These are phyloP conservation scores for Vigna mungo DNA, from an alignment of 306 rosid genomes.

Conservation along the genomic window DNA sequence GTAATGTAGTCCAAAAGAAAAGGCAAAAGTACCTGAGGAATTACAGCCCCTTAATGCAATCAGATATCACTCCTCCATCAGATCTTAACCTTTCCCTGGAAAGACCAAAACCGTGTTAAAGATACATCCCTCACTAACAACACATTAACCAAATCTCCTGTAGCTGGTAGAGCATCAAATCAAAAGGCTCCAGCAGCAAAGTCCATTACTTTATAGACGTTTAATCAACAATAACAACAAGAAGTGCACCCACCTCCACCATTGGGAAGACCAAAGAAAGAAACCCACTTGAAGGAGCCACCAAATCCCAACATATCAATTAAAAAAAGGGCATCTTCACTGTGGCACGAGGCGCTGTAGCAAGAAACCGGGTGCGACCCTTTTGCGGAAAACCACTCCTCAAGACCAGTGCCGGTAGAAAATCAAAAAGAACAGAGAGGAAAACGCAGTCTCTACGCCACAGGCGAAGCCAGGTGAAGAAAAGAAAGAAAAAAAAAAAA, in stretches of 20 bases:
- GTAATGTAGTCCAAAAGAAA: slow-evolving; percentile 52
- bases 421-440: not conserved
- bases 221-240: slow-evolving; percentile 1
- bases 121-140: slow-evolving; percentile 46
- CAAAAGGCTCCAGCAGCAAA: slow-evolving; percentile 39
- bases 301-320: slow-evolving; percentile 46
- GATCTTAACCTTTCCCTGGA: slow-evolving; percentile 67
- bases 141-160: slow-evolving; percentile 53
- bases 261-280: slow-evolving; percentile 44
- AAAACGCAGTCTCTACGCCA: slow-evolving; percentile 23
- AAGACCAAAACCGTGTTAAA: slow-evolving; percentile 26
- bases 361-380: slow-evolving; percentile 37
- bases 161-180: slow-evolving; percentile 36
- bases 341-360: slow-evolving; percentile 12
- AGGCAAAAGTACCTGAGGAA: slow-evolving; percentile 60
- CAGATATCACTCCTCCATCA: slow-evolving; percentile 50
- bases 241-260: slow-evolving; percentile 50
- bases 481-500: not conserved
- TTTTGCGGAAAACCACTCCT: not conserved
- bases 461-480: not conserved
- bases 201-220: slow-evolving; percentile 40
- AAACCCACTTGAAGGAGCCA: slow-evolving; percentile 23
- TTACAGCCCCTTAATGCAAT: slow-evolving; percentile 50
- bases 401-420: slow-evolving; percentile 1
- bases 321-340: slow-evolving; percentile 18